Conservation (phyloP, 2,329 filamentous ascomycete genomes). For the Ascochyta koolunga region DNA sequence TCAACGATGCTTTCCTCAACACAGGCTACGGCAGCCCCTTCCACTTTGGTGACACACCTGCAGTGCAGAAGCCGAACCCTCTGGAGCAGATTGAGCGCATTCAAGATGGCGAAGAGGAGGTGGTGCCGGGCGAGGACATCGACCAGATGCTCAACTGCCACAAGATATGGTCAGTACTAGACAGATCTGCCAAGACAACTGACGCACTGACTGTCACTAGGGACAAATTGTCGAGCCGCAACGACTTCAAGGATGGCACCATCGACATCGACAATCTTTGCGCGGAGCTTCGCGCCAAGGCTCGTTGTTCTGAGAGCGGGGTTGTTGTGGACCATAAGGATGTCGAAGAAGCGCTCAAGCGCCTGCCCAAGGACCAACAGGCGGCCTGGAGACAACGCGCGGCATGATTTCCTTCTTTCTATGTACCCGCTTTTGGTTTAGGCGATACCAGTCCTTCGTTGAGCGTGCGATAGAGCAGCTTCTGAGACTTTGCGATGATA, state of each 20-base stretch:
- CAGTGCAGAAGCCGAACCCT: conserved; percentile 64
- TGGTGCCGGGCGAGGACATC: conserved; percentile 65
- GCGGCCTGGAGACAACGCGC: not conserved
- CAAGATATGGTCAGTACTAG: conserved; percentile 80
- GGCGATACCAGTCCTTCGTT: conserved; percentile 18
- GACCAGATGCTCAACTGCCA: conserved; percentile 79
- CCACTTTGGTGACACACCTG: conserved; percentile 64
- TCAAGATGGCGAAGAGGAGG: conserved; percentile 71
- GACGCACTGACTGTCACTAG: conserved; percentile 57
- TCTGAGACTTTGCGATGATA: conserved; percentile 13
- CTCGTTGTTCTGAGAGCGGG: conserved; percentile 89
- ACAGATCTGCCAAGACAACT: not conserved
- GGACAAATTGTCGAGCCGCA: conserved; percentile 87
- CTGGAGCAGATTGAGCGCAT: conserved; percentile 78
- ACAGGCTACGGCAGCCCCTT: conserved; percentile 81
- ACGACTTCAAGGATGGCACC: conserved; percentile 86
- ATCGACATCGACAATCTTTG: conserved; percentile 94
- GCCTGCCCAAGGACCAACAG: conserved; percentile 45
- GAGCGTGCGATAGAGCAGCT: conserved; percentile 2
- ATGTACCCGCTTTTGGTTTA: conserved; percentile 12
- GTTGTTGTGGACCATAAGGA: conserved; percentile 89
- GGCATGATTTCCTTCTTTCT: conserved; percentile 3
- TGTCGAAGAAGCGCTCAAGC: conserved; percentile 69
- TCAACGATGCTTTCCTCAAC: conserved; percentile 77
- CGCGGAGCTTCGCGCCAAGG: conserved; percentile 91